Percentiles rank a stretch among this genome's conserved stretches.
These are phyloP conservation scores for Cystobasidium slooffiae DNA, from an alignment of 1,284 basidiomycete genomes.

Conservation along the genomic window DNA sequence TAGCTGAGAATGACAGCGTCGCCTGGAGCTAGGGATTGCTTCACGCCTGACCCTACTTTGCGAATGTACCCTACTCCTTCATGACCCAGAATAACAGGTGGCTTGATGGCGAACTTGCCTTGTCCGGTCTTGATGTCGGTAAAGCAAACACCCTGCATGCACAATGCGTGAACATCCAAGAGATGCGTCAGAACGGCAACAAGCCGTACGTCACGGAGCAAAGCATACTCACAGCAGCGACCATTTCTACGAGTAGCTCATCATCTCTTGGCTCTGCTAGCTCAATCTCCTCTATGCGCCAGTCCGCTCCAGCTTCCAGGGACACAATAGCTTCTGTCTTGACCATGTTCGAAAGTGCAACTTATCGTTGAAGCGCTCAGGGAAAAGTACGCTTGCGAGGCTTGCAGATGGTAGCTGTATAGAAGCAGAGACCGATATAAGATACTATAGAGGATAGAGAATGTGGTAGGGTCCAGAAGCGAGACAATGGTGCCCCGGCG, in stretches of 20 bases:
- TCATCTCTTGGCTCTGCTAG: slow-evolving; percentile 16
- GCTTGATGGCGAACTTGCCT: slow-evolving; percentile 25
- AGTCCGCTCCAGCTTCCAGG: not conserved
- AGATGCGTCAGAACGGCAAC: not conserved
- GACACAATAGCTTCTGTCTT: slow-evolving; percentile 31
- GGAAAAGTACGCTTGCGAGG: too few species aligned
- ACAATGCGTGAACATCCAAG: not conserved
- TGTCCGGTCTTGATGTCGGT: slow-evolving; percentile 27
- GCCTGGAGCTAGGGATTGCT: slow-evolving; percentile 8
- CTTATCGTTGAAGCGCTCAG: too few species aligned
- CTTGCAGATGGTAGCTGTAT: too few species aligned
- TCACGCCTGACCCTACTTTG: not conserved
- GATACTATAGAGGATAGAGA: too few species aligned
- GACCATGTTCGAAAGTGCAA: not conserved
- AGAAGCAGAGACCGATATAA: too few species aligned
- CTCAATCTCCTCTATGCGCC: slow-evolving; percentile 16
- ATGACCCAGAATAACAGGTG: slow-evolving; percentile 22
- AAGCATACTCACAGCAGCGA: slow-evolving; percentile 12
- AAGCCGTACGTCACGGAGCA: not conserved
- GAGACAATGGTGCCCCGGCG: too few species aligned
- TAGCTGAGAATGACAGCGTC: slow-evolving; percentile 34
- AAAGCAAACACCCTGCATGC: slow-evolving; percentile 6
- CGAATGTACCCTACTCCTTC: slow-evolving; percentile 25
- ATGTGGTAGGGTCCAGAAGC: too few species aligned
- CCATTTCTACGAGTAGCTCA: slow-evolving; percentile 34